Evolutionary conservation across 352 stramenopile species (phyloP), one percentile per base, ranked within the genome.

Genomic region (Globisporangium spiculum): DNA sequence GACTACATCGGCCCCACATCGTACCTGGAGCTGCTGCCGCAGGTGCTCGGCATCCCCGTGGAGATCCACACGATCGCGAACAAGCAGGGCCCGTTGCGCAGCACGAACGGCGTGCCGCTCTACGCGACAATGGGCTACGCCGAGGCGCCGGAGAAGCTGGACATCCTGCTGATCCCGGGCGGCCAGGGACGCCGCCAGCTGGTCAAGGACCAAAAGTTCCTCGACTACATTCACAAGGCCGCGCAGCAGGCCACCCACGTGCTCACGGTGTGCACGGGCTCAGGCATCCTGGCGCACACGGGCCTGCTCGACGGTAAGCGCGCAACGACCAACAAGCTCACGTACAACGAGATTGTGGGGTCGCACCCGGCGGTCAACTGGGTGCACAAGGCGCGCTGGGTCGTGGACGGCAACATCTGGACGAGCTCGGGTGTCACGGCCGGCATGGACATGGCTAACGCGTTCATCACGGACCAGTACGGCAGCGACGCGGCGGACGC

Each of bases 21-120:
- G 57, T 91, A 87, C 65, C 69, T 89, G 61, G 81, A 89, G 71
- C 72, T 81, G 57, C 76, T 91, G 34, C 76, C 76, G 48, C 74
- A 57, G 3, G 67, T 86, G 54, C 30, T 26, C 65, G 71, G 66
- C 27, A 68, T 85, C 32, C 73, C 76, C 8, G 73, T 86, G n/a
- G 73, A 77, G 27, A 83, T 91, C 67, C 48, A 74, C 60, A 86
- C 83, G 41, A 81, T 91, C 68, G 77, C 78, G 16, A 60, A 79
- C 60, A 62, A 56, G 32, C 18, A 67, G 12, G 81, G 83, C 0
- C 60, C 60, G 60, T 68, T 91, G 27, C 71, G 72, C 52, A 76
- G 73, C 60, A 67, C 67, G n/a, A 77, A 75, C 36, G 68, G 69
- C 44, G 66, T 78, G n/a, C 48, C 75, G 50, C 55, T 78, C n/a